Base-by-base conservation (phyloP, 805 yeast genomes). In the Hyphopichia homilentoma region DNA sequence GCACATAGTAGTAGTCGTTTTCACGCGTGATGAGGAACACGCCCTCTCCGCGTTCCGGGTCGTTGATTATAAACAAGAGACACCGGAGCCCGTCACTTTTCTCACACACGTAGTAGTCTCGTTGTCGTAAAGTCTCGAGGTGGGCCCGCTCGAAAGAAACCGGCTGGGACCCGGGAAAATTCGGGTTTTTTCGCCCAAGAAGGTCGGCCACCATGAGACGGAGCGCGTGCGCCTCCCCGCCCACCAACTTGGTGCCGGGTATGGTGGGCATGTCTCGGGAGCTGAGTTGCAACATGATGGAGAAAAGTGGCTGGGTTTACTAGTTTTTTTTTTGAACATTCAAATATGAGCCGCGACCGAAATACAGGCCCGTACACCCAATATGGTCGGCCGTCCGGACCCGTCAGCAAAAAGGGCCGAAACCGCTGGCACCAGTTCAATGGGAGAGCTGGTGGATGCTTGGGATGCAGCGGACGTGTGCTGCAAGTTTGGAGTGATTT, bases 161-260 rank as follows among this genome's bases (percentile, higher is more conserved):
- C 0, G 99, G 99, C 59, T 94, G 98, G 1, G 96, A 81, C 1
- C 98, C 97, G 2, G 96, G 94, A 47, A 89, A 89, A 12, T 72
- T 65, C 25, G 73, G 70, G 20, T 78, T 69, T 36, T 64, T 60
- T 25, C 43, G 79, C 63, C 44, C 76, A 66, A 46, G 82, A 52
- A 40, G 83, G 62, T 48, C 76, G 52, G 88, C 80, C 4, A 89
- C 81, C 60, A 80, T 79, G 32, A 68, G 68, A 49, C 79, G 76
- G 33, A 90, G 68, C 36, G 76, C 87, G 16, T 71, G 73, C 0
- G 83, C 77, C 14, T 84, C 84, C 32, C 77, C 77, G 1, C 79
- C 81, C 2, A 90, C 84, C 41, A 88, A 85, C 33, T 71, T 65
- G 11, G 75, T 76, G 16, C 98, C 98, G 2, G 97, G 97, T 21